phyloP scores from a whole-genome alignment of 805 yeast genomes.

The Clavispora fructus region DNA sequence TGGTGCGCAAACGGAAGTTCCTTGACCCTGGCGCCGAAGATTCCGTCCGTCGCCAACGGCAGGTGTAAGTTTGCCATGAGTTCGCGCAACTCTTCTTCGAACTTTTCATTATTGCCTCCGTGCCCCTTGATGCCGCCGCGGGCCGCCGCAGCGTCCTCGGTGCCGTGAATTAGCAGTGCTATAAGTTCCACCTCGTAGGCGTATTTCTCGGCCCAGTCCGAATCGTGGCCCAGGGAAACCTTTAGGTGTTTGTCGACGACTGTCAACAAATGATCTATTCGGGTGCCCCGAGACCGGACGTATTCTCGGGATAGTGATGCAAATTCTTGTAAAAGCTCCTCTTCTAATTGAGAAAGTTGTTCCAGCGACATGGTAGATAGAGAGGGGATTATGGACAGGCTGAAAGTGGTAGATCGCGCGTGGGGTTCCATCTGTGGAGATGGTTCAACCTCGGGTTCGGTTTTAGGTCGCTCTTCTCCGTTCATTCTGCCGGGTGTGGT shows the following conservation, averaged over 20 bases:
- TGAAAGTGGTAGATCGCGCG: slow-evolving; percentile 3
- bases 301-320: slow-evolving; percentile 19
- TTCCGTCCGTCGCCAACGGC: slow-evolving; percentile 30
- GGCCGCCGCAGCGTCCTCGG: slow-evolving; percentile 25
- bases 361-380: slow-evolving; percentile 19
- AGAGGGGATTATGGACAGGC: slow-evolving; percentile 10
- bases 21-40: slow-evolving; percentile 13
- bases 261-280: slow-evolving; percentile 24
- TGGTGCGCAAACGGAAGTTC: slow-evolving; percentile 19
- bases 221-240: slow-evolving; percentile 22
- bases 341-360: slow-evolving; percentile 20
- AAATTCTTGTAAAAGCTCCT: slow-evolving; percentile 20
- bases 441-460: background rate
- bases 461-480: background rate
- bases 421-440: background rate
- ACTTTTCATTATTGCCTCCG: slow-evolving; percentile 18
- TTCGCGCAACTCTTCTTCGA: slow-evolving; percentile 27
- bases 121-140: background rate
- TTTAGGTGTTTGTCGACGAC: slow-evolving; percentile 21
- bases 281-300: slow-evolving; percentile 21
- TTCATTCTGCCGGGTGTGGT: background rate
- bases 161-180: slow-evolving; percentile 24
- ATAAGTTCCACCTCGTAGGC: slow-evolving; percentile 32
- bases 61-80: slow-evolving; percentile 26
- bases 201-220: slow-evolving; percentile 29